Percentiles rank a stretch among this genome's conserved stretches.
Conservation (phyloP, 2,329 filamentous ascomycete genomes). For the Cercospora sp. region DNA sequence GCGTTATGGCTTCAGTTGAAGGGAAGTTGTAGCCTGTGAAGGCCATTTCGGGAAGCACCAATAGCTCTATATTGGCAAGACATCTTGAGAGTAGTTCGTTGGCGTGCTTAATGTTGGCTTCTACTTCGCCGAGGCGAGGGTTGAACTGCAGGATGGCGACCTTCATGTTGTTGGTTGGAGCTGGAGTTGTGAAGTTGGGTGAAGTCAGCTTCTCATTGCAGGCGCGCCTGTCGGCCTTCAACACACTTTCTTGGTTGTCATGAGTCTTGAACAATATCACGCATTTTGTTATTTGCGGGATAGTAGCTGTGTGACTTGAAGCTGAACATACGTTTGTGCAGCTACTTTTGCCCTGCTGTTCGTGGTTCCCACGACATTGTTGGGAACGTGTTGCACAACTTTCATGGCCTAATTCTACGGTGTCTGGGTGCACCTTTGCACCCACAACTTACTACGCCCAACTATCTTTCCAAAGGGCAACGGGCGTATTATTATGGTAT, state of each 20-base stretch:
- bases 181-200: not conserved
- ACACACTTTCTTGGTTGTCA: not conserved
- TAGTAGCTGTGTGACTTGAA: not conserved
- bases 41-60: slow-evolving; percentile 75
- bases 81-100: slow-evolving; percentile 61
- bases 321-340: not conserved
- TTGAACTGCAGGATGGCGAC: slow-evolving; percentile 72
- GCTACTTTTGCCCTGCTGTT: not conserved
- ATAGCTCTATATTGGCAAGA: slow-evolving; percentile 59
- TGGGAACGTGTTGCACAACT: not conserved
- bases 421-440: not conserved
- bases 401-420: not conserved
- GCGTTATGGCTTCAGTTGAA: slow-evolving; percentile 65
- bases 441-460: no score
- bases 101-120: slow-evolving; percentile 70
- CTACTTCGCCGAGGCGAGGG: slow-evolving; percentile 67
- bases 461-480: not conserved
- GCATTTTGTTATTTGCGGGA: not conserved
- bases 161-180: slow-evolving; percentile 52
- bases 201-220: no score
- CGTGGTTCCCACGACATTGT: slow-evolving; percentile 2
- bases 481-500: not conserved
- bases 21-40: slow-evolving; percentile 81
- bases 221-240: no score
- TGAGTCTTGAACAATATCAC: not conserved